These are phyloP conservation scores for Pisolithus microcarpus DNA, from an alignment of 768 basidiomycete species.

Conservation along the genomic window DNA sequence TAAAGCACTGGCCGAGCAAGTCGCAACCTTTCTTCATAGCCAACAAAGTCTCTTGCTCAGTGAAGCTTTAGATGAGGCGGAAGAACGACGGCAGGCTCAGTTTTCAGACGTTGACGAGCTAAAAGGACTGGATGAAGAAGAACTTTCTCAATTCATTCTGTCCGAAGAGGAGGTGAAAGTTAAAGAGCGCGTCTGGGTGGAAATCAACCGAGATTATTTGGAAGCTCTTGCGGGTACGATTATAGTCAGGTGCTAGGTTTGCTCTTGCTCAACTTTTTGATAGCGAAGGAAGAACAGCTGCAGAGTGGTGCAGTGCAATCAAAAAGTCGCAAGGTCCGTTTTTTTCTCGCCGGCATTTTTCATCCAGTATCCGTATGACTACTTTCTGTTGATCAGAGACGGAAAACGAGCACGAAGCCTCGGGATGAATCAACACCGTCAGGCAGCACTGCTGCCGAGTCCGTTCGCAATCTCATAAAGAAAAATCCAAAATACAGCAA, in stretches of 20 bases:
- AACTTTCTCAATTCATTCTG: slow-evolving; percentile 74
- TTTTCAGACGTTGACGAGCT: slow-evolving; percentile 51
- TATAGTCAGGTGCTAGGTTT: not conserved
- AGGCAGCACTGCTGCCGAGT: slow-evolving; percentile 28
- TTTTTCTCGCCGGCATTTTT: slow-evolving; percentile 27
- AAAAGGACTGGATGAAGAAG: slow-evolving; percentile 80
- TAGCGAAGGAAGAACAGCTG: slow-evolving; percentile 63
- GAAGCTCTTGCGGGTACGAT: slow-evolving; percentile 68
- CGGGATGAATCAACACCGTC: slow-evolving; percentile 63
- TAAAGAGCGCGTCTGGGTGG: slow-evolving; percentile 92
- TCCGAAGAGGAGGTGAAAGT: slow-evolving; percentile 74
- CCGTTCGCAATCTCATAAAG: slow-evolving; percentile 51
- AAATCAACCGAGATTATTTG: slow-evolving; percentile 85
- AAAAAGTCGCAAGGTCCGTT: slow-evolving; percentile 76
- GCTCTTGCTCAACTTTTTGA: slow-evolving; percentile 41
- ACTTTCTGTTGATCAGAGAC: slow-evolving; percentile 41
- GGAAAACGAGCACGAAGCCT: slow-evolving; percentile 58
- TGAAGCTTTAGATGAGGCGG: slow-evolving; percentile 60
- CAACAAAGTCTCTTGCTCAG: slow-evolving; percentile 52
- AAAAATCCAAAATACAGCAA: slow-evolving; percentile 86
- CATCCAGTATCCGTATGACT: slow-evolving; percentile 11
- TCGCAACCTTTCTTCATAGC: slow-evolving; percentile 57
- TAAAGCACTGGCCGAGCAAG: slow-evolving; percentile 59
- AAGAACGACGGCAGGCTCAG: slow-evolving; percentile 52
- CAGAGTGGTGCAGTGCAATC: slow-evolving; percentile 34